A percentile compares a stretch with the other conserved stretches of the same genome.
Conservation (phyloP, 208 protist species). For the Wallacemonas sp. region DNA sequence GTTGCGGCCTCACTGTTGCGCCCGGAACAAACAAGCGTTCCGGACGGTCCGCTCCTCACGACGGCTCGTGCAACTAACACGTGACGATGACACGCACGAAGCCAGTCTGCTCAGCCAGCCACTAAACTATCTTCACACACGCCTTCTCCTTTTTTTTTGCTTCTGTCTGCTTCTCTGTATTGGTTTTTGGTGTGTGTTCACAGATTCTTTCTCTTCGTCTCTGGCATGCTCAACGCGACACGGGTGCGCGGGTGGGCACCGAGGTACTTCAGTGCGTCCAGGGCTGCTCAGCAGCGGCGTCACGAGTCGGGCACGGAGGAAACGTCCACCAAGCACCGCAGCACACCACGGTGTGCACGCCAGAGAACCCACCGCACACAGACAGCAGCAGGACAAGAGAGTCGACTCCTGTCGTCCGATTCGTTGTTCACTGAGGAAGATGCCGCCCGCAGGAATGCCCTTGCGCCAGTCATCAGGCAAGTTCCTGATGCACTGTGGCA, state of each 20-base stretch:
- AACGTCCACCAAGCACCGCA: not conserved
- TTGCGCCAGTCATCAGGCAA: not conserved
- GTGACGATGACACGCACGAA: too few relatives aligned
- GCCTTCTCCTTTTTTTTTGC: not conserved
- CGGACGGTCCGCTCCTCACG: too few relatives aligned
- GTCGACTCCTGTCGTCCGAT: not conserved
- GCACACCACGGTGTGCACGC: too few relatives aligned
- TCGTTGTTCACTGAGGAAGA: not conserved
- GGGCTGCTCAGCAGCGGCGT: too few relatives aligned
- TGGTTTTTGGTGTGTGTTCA: too few relatives aligned
- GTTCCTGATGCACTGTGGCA: not conserved
- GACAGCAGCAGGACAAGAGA: not conserved
- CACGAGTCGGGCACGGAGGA: not conserved
- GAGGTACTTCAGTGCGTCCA: slow-evolving; percentile 28
- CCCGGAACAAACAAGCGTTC: too few relatives aligned
- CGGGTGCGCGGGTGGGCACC: slow-evolving; percentile 36
- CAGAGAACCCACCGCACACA: too few relatives aligned
- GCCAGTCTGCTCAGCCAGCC: too few relatives aligned
- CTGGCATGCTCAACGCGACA: not conserved
- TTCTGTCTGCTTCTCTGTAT: not conserved
- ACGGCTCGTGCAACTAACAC: too few relatives aligned
- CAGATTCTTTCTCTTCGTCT: slow-evolving; percentile 1
- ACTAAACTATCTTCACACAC: not conserved
- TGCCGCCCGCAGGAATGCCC: not conserved
- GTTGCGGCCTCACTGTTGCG: too few relatives aligned